Percentiles rank a stretch among this genome's conserved stretches.
phyloP scores from a whole-genome alignment of 805 yeast species.

The Komagataella pseudopastoris region DNA sequence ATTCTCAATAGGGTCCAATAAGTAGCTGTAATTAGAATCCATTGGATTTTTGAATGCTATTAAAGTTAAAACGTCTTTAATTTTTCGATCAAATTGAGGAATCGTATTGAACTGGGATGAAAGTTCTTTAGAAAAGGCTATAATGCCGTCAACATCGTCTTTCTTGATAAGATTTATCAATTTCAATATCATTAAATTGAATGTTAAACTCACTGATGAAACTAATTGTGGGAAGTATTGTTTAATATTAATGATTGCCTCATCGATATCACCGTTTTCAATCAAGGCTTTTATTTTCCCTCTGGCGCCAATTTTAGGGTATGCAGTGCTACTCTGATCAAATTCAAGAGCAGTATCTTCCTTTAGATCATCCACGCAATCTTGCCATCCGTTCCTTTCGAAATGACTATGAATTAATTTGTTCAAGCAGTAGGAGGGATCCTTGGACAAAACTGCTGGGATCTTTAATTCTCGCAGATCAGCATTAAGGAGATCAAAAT shows the following conservation, averaged over 20 bases:
- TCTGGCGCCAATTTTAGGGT: neutral
- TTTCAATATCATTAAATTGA: conserved; percentile 28
- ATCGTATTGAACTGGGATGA: neutral
- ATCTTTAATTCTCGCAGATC: neutral
- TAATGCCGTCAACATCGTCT: neutral
- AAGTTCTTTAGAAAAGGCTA: neutral
- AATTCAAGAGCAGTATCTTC: conserved; percentile 7
- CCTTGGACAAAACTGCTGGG: neutral
- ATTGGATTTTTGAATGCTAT: conserved; percentile 39
- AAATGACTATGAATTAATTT: neutral
- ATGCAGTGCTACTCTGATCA: neutral
- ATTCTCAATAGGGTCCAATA: conserved; percentile 22
- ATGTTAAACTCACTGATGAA: conserved; percentile 18
- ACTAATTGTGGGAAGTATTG: conserved; percentile 25
- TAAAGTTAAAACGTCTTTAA: conserved; percentile 13
- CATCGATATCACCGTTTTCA: conserved; percentile 28
- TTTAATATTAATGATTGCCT: conserved; percentile 23
- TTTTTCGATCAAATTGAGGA: neutral
- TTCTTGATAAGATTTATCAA: conserved; percentile 17
- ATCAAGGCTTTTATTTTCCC: conserved; percentile 11
- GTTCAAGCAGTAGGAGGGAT: neutral
- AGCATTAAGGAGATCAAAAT: neutral
- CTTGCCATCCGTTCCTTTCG: neutral
- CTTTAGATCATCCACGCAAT: neutral
- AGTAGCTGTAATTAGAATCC: conserved; percentile 19